These are phyloP conservation scores for Berberis thunbergii DNA, from an alignment of 164 flowering plant genomes.

Conservation along the genomic window DNA sequence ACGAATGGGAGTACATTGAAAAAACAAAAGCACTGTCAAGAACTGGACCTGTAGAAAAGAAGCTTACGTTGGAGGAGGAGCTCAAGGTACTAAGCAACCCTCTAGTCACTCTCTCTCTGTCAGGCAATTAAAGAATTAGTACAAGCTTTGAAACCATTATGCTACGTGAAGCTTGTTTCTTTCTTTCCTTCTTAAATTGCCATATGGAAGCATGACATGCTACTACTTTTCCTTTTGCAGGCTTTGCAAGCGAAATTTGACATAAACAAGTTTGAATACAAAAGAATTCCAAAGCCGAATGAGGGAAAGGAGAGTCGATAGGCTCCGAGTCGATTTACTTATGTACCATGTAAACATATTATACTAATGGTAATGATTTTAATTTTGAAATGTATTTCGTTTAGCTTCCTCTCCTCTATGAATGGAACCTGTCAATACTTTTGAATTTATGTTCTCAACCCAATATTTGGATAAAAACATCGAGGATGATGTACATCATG, in stretches of 20 bases:
- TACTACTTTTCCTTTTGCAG: slow-evolving; percentile 24
- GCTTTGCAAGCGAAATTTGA: slow-evolving; percentile 66
- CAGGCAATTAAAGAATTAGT: too few species aligned
- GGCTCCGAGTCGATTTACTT: neutral
- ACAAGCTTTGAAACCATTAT: too few species aligned
- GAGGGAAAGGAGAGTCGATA: neutral
- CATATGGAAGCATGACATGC: neutral
- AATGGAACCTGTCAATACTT: too few species aligned
- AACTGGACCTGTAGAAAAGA: slow-evolving; percentile 66
- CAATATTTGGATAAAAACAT: too few species aligned
- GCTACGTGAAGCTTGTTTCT: neutral
- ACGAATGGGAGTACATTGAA: slow-evolving; percentile 90
- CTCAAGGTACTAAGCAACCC: slow-evolving; percentile 41
- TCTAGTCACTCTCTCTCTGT: too few species aligned
- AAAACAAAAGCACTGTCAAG: slow-evolving; percentile 68
- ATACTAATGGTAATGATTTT: too few species aligned
- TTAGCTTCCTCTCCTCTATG: too few species aligned
- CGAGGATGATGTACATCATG: too few species aligned
- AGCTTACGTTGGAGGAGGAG: slow-evolving; percentile 79
- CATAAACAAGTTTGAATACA: slow-evolving; percentile 64
- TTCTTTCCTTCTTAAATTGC: neutral
- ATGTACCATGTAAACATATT: neutral
- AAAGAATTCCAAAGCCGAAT: slow-evolving; percentile 25
- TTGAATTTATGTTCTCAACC: too few species aligned
- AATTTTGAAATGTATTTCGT: too few species aligned